Evolutionary conservation across 75 land plant genomes (phyloP).

Genomic region (Sequoiadendron giganteum): DNA sequence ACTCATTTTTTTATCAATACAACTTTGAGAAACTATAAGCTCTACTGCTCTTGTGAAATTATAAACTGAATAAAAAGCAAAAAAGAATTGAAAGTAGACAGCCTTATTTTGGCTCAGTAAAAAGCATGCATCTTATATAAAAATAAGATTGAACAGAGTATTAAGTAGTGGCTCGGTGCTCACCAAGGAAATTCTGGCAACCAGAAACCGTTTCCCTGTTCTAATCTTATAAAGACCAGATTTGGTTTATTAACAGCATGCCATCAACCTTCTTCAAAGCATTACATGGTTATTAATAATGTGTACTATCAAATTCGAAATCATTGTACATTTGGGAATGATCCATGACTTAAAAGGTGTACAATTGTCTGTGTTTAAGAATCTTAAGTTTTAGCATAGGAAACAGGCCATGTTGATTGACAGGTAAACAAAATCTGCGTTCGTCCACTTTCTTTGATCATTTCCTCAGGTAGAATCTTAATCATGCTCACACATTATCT

Average conservation of each 20-base stretch:
- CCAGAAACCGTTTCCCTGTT: background rate
- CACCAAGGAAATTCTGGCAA: background rate
- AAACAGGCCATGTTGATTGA: background rate
- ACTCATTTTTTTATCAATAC: too few relatives aligned
- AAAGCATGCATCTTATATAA: too few relatives aligned
- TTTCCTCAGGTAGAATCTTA: background rate
- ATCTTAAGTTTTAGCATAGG: background rate
- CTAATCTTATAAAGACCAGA: background rate
- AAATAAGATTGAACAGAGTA: too few relatives aligned
- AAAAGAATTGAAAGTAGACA: too few relatives aligned
- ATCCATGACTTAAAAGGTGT: background rate
- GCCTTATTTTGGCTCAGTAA: too few relatives aligned
- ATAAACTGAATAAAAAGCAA: too few relatives aligned
- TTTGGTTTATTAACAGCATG: background rate
- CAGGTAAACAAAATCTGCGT: background rate
- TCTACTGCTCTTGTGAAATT: too few relatives aligned
- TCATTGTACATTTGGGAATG: background rate
- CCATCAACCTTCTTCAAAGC: background rate
- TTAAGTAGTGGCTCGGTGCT: background rate
- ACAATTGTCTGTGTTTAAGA: background rate
- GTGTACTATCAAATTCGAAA: background rate
- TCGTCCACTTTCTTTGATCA: background rate
- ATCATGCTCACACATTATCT: background rate
- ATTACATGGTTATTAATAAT: background rate
- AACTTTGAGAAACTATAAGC: too few relatives aligned